Evolutionary conservation across 331 rosid species (phyloP).

Genomic region (Cydonia oblonga): DNA sequence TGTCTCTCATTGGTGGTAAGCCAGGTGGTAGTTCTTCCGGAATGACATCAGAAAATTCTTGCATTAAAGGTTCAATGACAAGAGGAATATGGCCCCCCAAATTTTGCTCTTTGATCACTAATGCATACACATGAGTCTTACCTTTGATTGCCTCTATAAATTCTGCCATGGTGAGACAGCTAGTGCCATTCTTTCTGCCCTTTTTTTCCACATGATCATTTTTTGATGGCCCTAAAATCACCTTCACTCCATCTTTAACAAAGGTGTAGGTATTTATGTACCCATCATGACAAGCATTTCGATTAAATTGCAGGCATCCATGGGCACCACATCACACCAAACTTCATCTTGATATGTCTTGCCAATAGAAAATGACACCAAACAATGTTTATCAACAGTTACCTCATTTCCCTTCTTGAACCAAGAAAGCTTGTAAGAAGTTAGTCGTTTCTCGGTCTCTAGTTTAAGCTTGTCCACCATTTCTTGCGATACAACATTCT

Average conservation of each 20-base stretch:
- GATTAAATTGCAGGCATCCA: neutral
- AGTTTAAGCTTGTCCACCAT: neutral
- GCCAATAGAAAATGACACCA: neutral
- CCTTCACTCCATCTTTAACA: neutral
- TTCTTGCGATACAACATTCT: neutral
- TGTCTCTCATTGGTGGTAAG: neutral
- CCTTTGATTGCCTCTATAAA: no score
- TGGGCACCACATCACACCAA: neutral
- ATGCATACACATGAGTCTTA: neutral
- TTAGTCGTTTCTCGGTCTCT: rapidly evolving
- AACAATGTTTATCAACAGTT: neutral
- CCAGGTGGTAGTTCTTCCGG: neutral
- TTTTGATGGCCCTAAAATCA: neutral
- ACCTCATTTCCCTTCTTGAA: neutral
- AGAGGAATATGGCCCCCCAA: neutral
- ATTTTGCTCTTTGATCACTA: neutral
- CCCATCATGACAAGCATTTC: neutral
- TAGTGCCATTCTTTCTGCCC: no score
- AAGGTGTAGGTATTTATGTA: neutral
- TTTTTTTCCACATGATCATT: no score
- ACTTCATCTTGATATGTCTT: neutral
- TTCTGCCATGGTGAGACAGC: no score
- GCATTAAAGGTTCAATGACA: neutral
- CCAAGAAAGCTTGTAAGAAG: neutral
- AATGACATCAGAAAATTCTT: neutral